phyloP scores from a whole-genome alignment of 495 filamentous ascomycete genomes.

The Hypoxylon perforatum region DNA sequence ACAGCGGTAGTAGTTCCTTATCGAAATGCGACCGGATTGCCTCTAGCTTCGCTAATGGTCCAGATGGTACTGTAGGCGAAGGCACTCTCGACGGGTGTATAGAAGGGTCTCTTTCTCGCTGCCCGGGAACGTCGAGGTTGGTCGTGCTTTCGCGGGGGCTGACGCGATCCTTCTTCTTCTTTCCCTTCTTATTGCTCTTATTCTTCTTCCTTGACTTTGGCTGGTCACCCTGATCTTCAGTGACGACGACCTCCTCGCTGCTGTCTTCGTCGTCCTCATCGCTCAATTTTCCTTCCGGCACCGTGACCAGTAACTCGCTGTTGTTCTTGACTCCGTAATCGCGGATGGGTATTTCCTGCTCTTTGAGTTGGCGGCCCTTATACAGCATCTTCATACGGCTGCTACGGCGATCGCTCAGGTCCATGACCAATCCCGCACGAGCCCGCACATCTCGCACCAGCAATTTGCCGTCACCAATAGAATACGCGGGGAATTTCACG shows the following conservation, averaged over 20 bases:
- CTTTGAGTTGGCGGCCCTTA: conserved; percentile 81
- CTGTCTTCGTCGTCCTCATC: conserved; percentile 64
- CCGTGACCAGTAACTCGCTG: conserved; percentile 71
- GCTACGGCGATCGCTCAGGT: conserved; percentile 65
- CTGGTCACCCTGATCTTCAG: conserved; percentile 40
- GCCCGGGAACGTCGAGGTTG: conserved; percentile 46
- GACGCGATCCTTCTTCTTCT: conserved; percentile 53
- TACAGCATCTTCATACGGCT: conserved; percentile 77
- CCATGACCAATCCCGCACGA: conserved; percentile 71
- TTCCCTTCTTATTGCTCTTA: conserved; percentile 60
- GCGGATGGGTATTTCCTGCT: conserved; percentile 71
- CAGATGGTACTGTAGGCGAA: conserved; percentile 50
- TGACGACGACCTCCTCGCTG: conserved; percentile 58
- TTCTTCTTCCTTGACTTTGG: conserved; percentile 53
- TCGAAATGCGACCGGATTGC: conserved; percentile 74
- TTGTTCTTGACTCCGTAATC: conserved; percentile 84
- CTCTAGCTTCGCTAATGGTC: conserved; percentile 77
- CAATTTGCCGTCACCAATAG: conserved; percentile 81
- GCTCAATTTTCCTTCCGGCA: conserved; percentile 62
- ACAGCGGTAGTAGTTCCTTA: conserved; percentile 72
- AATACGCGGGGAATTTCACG: conserved; percentile 81
- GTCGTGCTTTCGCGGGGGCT: conserved; percentile 53
- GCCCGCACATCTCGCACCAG: conserved; percentile 73
- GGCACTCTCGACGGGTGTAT: conserved; percentile 44
- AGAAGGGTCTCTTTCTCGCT: conserved; percentile 36